Evolutionary conservation across 768 basidiomycete genomes (phyloP), one percentile per base, ranked within the genome.

Genomic region (Lentinula edodes): DNA sequence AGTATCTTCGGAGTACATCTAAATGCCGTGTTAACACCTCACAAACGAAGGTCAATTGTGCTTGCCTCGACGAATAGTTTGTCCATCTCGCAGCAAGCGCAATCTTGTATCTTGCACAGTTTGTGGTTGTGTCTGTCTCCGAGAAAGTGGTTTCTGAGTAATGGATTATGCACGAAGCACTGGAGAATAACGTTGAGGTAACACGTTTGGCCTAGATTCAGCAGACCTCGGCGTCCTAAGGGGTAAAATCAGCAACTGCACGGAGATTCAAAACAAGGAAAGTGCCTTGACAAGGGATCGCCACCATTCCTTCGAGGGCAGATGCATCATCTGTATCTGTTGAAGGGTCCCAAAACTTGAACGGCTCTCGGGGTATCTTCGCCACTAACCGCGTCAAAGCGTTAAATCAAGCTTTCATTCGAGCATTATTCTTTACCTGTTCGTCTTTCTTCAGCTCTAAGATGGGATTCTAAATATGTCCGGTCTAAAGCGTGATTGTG

Each of bases 21-120:
- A 61, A 3, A 45, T 43, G 50, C 12, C 20, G 23, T 32, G 46
- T 56, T 43, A 58, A 60, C 20, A 64, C 56, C 41, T n/a, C 61
- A 5, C 48, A 45, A 42, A 23, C 15, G 18, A 41, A 20, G 20
- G 15, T 15, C n/a, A 35, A 38, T n/a, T 18, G 7, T 35, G 60
- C 63, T 46, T 16, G 57, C 91, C 76, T 92, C 91, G 6, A 85
- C 73, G 70, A 91, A 91, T 6, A 94, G 76, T 63, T 83, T 87
- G 73, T 98, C 95, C 90, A 98, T 91, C 72, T 96, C 95, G 69
- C 95, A 98, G 63, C 88, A 93, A 51, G 88, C 90, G 71, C 95
- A 97, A 51, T 86, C 84, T 23, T 83, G 82, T 34, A 74, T 71
- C 67, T 85, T 89, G 71, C 93, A 94, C 51, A 84, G 74, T 63